Evolutionary conservation across 805 yeast genomes (phyloP).

Genomic region (Spathaspora girioi): DNA sequence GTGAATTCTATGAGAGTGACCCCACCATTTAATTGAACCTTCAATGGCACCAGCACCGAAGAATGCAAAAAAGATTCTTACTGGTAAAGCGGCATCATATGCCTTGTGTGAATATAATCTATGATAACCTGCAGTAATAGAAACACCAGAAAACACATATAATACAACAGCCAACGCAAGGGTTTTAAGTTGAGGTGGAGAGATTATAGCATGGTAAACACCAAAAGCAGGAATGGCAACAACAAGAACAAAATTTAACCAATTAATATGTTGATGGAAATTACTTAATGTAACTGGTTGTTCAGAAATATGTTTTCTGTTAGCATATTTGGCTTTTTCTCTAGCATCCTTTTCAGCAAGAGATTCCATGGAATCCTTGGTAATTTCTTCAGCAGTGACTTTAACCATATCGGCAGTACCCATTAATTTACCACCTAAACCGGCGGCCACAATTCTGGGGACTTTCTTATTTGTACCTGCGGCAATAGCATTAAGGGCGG

Average conservation of each 20-base stretch:
- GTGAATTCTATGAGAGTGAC: constrained; percentile 79
- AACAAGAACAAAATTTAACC: constrained; percentile 71
- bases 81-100: constrained; percentile 58
- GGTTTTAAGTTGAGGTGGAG: constrained; percentile 52
- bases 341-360: constrained; percentile 34
- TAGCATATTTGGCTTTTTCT: constrained; percentile 38
- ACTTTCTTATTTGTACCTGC: constrained; percentile 73
- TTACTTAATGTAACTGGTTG: constrained; percentile 71
- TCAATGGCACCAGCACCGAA: constrained; percentile 83
- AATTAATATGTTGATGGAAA: constrained; percentile 74
- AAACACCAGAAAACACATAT: constrained; percentile 61
- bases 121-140: constrained; percentile 84
- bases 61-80: constrained; percentile 62
- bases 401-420: constrained; percentile 72
- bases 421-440: constrained; percentile 72
- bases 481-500: constrained; percentile 72
- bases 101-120: constrained; percentile 77
- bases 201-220: constrained; percentile 36
- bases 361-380: constrained; percentile 47
- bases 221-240: constrained; percentile 59
- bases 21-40: constrained; percentile 90
- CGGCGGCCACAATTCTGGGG: constrained; percentile 75
- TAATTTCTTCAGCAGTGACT: constrained; percentile 62
- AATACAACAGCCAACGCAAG: constrained; percentile 48
- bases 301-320: constrained; percentile 62